Evolutionary conservation across 2,329 filamentous ascomycete genomes (phyloP), one percentile per base, ranked within the genome.

Genomic region (Apiospora pterosperma): DNA sequence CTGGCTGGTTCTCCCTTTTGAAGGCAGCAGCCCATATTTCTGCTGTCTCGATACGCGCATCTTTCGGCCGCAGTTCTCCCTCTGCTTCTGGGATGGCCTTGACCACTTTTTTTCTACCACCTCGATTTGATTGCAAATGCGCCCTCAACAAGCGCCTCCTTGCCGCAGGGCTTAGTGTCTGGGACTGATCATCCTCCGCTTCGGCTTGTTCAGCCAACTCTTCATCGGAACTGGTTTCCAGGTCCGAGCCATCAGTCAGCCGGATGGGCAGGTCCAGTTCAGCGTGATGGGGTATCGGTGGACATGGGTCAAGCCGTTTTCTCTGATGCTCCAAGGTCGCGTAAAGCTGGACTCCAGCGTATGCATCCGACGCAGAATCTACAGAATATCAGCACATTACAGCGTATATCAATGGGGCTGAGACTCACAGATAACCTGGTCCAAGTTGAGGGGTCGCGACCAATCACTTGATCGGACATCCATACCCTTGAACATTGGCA

Each of bases 361-460:
- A 97, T 0, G 92, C 90, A 75, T 97, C 93, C 0, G 92, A 89
- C 14, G 92, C 93, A 11, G 92, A 88, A 76, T 94, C 89, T 92
- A 69, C 28, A 42, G 21, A 67, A 61, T 12, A 68, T 76, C 34
- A 76, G 76, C 69, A 62, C 71, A 64, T 42, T 55, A 65, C 11
- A 21, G 58, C 12, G 59, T 12, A 38, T 59, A 7, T 25, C 12
- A 21, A n/a, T 7, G 19, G 28, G 23, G 61, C 16, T 5, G 36
- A n/a, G 8, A 79, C 90, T 81, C 84, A 95, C 83, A 93, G 61
- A 85, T 76, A 21, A 92, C 84, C 74, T 97, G 94, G 11, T 85
- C 75, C 68, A 84, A 79, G 23, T 80, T 82, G 38, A 97, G 78
- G 0, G 80, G 72, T 65, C 81, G 78, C 34, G 87, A 87, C 94